A percentile compares a stretch with the other conserved stretches of the same genome.
phyloP scores from a whole-genome alignment of 164 flowering plant genomes.

The Nymphaea thermarum region DNA sequence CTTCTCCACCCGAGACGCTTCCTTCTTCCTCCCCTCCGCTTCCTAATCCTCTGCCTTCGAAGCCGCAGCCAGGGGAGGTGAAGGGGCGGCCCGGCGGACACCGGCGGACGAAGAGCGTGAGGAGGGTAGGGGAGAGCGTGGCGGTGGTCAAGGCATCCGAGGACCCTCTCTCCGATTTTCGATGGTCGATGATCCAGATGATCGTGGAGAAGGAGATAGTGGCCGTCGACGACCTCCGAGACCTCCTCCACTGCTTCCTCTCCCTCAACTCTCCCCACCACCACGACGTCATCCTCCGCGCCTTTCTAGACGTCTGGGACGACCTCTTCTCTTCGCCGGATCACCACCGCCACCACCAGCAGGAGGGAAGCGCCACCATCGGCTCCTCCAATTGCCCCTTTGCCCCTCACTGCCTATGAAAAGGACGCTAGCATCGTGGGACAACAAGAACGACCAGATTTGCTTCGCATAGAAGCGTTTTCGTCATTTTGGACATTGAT shows the following conservation, averaged over 20 bases:
- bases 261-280: constrained; percentile 11
- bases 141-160: constrained; percentile 13
- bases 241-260: constrained; percentile 6
- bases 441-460: no score
- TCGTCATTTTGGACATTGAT: no score
- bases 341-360: no score
- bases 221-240: constrained; percentile 8
- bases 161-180: constrained; percentile 12
- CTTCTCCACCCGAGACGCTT: neutral
- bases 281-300: constrained; percentile 10
- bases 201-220: constrained; percentile 15
- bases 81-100: neutral
- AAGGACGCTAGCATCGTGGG: no score
- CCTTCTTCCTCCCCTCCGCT: neutral
- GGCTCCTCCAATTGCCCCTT: no score
- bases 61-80: neutral
- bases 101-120: constrained; percentile 4
- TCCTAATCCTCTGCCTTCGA: neutral
- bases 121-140: constrained; percentile 7
- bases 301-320: constrained; percentile 11
- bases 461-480: no score
- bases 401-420: no score
- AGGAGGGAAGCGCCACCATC: no score
- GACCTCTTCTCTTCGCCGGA: constrained; percentile 1
- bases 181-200: constrained; percentile 14